phyloP scores from a whole-genome alignment of 1,284 basidiomycete species.

The Vanrija sp. region DNA sequence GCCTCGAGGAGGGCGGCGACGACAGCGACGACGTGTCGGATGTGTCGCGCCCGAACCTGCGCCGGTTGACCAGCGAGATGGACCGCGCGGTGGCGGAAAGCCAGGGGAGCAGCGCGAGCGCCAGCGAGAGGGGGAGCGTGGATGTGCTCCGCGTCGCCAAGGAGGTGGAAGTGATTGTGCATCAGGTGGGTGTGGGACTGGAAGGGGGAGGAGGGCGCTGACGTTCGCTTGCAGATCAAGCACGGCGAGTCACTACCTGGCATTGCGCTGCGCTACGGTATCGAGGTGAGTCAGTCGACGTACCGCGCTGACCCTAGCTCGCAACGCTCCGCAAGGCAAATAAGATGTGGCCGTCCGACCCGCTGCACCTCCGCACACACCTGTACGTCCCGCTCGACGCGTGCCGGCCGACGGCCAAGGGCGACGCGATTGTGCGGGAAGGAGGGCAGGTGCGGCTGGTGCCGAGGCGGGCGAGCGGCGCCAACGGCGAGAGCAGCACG shows the following conservation, averaged over 20 bases:
- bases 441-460: constrained; percentile 40
- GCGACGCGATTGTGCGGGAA: constrained; percentile 35
- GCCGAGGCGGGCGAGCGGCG: constrained; percentile 13
- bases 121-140: constrained; percentile 9
- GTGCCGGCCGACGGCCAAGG: constrained; percentile 41
- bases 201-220: not conserved
- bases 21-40: constrained; percentile 14
- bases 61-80: constrained; percentile 38
- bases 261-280: constrained; percentile 80
- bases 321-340: constrained; percentile 78
- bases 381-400: constrained; percentile 68
- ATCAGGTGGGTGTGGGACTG: constrained; percentile 35
- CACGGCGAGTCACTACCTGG: constrained; percentile 73
- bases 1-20: not conserved
- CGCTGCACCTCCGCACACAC: constrained; percentile 75
- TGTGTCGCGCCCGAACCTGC: constrained; percentile 33
- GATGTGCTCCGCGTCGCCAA: constrained; percentile 25
- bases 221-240: constrained; percentile 53
- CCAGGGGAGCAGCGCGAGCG: constrained; percentile 15
- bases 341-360: constrained; percentile 83
- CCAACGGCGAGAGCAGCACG: not conserved
- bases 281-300: constrained; percentile 54
- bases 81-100: constrained; percentile 41
- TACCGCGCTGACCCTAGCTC: constrained; percentile 34
- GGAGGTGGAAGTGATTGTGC: constrained; percentile 51